These are phyloP conservation scores for Amphicarpaea edgeworthii DNA, from an alignment of 306 rosid species.

Conservation along the genomic window DNA sequence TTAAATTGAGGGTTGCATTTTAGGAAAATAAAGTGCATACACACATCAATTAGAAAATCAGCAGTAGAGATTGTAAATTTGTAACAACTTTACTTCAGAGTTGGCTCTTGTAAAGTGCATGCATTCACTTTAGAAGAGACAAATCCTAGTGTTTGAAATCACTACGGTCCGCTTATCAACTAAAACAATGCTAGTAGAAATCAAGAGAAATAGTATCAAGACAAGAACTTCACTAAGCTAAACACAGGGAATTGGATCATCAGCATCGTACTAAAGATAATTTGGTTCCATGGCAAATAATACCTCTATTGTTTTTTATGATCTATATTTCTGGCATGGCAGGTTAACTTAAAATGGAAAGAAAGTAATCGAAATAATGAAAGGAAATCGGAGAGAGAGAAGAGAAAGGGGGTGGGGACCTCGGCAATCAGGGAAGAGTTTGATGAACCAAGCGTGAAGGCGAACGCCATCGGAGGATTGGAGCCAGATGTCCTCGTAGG, in stretches of 20 bases:
- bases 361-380: too few relatives aligned
- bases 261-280: background rate
- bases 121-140: background rate
- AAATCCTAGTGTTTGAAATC: background rate
- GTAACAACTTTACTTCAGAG: background rate
- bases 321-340: background rate
- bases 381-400: too few relatives aligned
- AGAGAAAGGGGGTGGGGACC: too few relatives aligned
- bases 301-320: background rate
- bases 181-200: constrained; percentile 21
- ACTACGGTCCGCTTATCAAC: background rate
- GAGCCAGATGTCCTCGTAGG: constrained; percentile 91
- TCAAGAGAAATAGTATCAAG: too few relatives aligned
- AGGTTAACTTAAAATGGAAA: too few relatives aligned
- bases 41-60: background rate
- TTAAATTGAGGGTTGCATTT: background rate
- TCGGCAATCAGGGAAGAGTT: constrained; percentile 84
- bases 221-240: background rate
- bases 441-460: constrained; percentile 98
- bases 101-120: background rate
- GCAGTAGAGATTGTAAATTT: background rate
- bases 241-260: background rate
- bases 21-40: background rate
- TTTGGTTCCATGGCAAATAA: background rate
- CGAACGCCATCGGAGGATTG: constrained; percentile 89